Percentiles rank a stretch among this genome's conserved stretches.
Evolutionary conservation across 768 basidiomycete species (phyloP).

Genomic region (Leccinum ochraceum): DNA sequence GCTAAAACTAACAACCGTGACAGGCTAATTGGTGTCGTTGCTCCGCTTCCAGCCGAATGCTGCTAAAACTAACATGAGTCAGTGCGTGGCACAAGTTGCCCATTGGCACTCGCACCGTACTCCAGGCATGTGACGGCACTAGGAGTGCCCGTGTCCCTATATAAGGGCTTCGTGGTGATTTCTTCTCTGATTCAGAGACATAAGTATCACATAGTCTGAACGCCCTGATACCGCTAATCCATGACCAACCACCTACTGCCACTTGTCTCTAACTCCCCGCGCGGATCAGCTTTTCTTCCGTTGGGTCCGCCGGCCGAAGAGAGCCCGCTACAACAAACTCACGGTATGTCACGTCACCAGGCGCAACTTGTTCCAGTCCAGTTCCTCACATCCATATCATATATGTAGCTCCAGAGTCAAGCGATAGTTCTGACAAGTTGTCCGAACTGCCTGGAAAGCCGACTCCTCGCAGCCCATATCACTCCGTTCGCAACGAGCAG

Average conservation of each 20-base stretch:
- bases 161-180: slow-evolving; percentile 12
- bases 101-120: neutral
- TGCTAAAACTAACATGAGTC: neutral
- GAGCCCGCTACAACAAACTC: slow-evolving; percentile 3
- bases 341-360: slow-evolving; percentile 10
- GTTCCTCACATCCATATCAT: neutral
- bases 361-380: neutral
- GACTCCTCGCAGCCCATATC: slow-evolving; percentile 36
- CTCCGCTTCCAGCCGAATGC: no score
- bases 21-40: no score
- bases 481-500: slow-evolving; percentile 32
- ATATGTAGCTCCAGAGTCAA: slow-evolving; percentile 11
- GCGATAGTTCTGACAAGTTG: slow-evolving; percentile 42
- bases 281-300: slow-evolving; percentile 6
- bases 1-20: no score
- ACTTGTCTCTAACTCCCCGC: slow-evolving; percentile 22
- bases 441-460: slow-evolving; percentile 39
- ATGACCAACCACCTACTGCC: slow-evolving; percentile 21
- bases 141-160: slow-evolving; percentile 11
- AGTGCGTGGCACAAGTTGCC: neutral
- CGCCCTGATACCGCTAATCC: slow-evolving; percentile 5
- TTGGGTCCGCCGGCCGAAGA: neutral
- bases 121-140: slow-evolving; percentile 25
- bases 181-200: slow-evolving; percentile 10
- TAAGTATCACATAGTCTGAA: neutral